Evolutionary conservation across 768 basidiomycete species (phyloP).

Genomic region (Leccinum arenicola): DNA sequence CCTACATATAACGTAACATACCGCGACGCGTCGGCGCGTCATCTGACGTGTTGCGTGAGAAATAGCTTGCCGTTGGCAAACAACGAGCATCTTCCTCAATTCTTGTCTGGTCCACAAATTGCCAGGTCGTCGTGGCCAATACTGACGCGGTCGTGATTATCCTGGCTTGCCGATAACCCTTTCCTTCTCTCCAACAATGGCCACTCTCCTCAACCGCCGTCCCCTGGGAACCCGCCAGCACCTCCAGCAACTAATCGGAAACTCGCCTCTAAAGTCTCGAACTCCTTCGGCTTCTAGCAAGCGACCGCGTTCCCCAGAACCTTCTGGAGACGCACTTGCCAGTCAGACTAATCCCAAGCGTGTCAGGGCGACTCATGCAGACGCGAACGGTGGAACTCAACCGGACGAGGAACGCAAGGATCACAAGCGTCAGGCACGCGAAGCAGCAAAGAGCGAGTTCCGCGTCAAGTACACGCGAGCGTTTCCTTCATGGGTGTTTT

Average conservation of each 20-base stretch:
- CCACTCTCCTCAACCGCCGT: slow-evolving; percentile 43
- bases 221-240: slow-evolving; percentile 45
- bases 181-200: slow-evolving; percentile 31
- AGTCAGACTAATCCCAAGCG: slow-evolving; percentile 40
- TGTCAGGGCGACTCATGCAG: slow-evolving; percentile 33
- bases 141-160: slow-evolving; percentile 1
- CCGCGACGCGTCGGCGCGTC: slow-evolving; percentile 24
- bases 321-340: slow-evolving; percentile 29
- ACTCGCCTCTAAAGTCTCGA: slow-evolving; percentile 36
- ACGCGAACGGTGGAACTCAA: slow-evolving; percentile 19
- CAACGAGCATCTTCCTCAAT: slow-evolving; percentile 7
- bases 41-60: slow-evolving; percentile 25
- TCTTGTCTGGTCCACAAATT: not conserved
- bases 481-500: slow-evolving; percentile 83
- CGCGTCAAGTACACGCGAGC: slow-evolving; percentile 79
- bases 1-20: not conserved
- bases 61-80: slow-evolving; percentile 6
- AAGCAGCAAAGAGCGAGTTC: slow-evolving; percentile 67
- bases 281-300: slow-evolving; percentile 37
- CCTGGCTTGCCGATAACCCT: slow-evolving; percentile 3
- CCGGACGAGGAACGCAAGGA: slow-evolving; percentile 43
- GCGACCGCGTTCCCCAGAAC: slow-evolving; percentile 53
- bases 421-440: slow-evolving; percentile 48
- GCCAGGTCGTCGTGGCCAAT: not conserved
- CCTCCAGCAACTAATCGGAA: slow-evolving; percentile 34